Evolutionary conservation across 345 rosid genomes (phyloP).

Genomic region (Eucalyptus fibrosa): DNA sequence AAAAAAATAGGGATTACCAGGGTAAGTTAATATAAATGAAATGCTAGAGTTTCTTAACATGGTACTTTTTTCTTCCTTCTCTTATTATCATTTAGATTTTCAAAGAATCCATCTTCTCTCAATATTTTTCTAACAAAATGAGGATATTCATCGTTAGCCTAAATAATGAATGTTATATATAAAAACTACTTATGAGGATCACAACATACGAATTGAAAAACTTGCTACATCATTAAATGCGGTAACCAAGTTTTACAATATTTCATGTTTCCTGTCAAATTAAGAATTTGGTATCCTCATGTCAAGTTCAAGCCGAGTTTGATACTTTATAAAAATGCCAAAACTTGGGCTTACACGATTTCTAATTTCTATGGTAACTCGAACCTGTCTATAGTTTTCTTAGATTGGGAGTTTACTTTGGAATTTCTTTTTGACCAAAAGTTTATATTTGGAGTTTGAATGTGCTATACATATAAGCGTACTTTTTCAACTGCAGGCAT

Average conservation of each 20-base stretch:
- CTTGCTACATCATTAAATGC: background rate
- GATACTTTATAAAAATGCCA: too few relatives aligned
- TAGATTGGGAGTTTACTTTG: too few relatives aligned
- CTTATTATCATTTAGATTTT: background rate
- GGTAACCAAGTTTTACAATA: background rate
- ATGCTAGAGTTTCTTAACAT: background rate
- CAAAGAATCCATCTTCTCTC: background rate
- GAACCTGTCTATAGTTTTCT: too few relatives aligned
- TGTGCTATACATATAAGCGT: too few relatives aligned
- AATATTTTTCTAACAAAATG: background rate
- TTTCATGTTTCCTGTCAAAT: background rate
- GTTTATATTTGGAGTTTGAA: too few relatives aligned
- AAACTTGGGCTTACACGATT: too few relatives aligned
- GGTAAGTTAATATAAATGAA: background rate
- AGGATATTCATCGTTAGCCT: background rate
- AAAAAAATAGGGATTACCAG: background rate
- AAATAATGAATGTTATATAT: background rate
- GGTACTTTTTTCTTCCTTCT: background rate
- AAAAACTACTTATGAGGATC: background rate
- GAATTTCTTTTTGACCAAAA: too few relatives aligned
- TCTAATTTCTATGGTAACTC: too few relatives aligned
- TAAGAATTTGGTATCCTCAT: background rate
- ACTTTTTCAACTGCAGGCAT: slow-evolving; percentile 21
- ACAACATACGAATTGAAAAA: background rate
- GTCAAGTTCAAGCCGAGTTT: background rate